Evolutionary conservation across 805 yeast species (phyloP).

Genomic region (Nakazawaea peltata): DNA sequence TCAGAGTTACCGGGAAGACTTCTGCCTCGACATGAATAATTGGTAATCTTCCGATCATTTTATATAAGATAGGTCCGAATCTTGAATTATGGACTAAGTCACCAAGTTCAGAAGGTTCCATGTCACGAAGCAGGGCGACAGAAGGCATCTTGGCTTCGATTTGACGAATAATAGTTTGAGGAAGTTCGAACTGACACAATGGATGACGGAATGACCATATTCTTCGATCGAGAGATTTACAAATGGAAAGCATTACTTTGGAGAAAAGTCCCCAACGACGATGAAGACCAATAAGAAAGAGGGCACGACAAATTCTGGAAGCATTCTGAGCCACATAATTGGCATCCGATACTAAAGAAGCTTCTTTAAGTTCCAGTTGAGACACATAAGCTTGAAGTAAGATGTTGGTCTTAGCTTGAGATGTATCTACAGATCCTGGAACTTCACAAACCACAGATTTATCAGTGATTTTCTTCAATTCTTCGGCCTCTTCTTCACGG

Average conservation of each 20-base stretch:
- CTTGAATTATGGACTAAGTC: slow-evolving; percentile 79
- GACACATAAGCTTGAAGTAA: slow-evolving; percentile 86
- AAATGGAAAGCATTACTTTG: slow-evolving; percentile 65
- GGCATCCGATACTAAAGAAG: slow-evolving; percentile 79
- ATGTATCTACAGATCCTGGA: slow-evolving; percentile 63
- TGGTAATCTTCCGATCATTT: slow-evolving; percentile 67
- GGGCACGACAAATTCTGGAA: slow-evolving; percentile 86
- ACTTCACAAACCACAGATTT: slow-evolving; percentile 70
- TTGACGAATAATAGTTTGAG: slow-evolving; percentile 53
- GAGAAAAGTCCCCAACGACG: slow-evolving; percentile 88
- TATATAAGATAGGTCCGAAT: slow-evolving; percentile 59
- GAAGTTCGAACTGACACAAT: slow-evolving; percentile 75
- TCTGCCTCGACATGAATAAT: slow-evolving; percentile 66
- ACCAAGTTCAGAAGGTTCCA: slow-evolving; percentile 73
- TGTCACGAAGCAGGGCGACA: slow-evolving; percentile 66
- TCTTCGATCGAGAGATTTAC: slow-evolving; percentile 79
- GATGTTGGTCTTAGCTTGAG: slow-evolving; percentile 83
- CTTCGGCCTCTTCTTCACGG: slow-evolving; percentile 80
- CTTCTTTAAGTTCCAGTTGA: slow-evolving; percentile 59
- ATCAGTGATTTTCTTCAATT: slow-evolving; percentile 55
- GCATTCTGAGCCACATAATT: slow-evolving; percentile 95
- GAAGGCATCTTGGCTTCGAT: slow-evolving; percentile 58
- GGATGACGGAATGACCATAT: slow-evolving; percentile 93
- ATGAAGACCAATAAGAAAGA: slow-evolving; percentile 79
- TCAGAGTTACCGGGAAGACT: slow-evolving; percentile 80